phyloP scores from a whole-genome alignment of 176 grass and related monocot species.

The Avena eriantha region DNA sequence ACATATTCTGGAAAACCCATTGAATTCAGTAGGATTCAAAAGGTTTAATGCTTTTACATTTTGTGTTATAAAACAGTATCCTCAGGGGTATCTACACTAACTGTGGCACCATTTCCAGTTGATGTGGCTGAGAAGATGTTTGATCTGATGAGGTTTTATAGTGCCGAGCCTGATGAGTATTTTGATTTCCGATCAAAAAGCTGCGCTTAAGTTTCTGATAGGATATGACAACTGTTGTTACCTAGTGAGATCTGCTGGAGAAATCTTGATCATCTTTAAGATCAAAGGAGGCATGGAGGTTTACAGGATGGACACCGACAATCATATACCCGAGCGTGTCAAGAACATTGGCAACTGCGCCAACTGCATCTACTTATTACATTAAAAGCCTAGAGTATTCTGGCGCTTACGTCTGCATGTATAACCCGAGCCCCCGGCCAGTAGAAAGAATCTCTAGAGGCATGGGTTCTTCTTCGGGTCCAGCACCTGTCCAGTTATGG shows the following conservation, averaged over 20 bases:
- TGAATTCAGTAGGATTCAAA: too few relatives aligned
- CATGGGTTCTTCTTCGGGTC: not conserved
- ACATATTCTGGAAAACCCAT: too few relatives aligned
- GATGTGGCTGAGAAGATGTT: not conserved
- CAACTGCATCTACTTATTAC: constrained; percentile 22
- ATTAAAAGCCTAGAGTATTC: not conserved
- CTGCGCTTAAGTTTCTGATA: not conserved
- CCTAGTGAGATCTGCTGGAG: not conserved
- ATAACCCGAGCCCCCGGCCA: not conserved
- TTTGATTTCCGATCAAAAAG: not conserved
- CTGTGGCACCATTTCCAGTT: not conserved
- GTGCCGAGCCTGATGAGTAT: not conserved
- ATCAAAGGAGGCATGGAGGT: not conserved
- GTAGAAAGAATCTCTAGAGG: not conserved
- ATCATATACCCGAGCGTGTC: not conserved
- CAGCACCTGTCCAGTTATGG: not conserved
- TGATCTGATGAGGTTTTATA: not conserved
- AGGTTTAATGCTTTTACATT: too few relatives aligned
- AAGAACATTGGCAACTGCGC: not conserved
- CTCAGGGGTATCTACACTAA: not conserved
- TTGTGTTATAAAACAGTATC: too few relatives aligned
- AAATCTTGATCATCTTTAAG: not conserved
- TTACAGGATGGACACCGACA: not conserved
- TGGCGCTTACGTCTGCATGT: constrained; percentile 15
- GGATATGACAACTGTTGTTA: not conserved